Conservation (phyloP, 305 asterid species). For the Fraxinus ornus region DNA sequence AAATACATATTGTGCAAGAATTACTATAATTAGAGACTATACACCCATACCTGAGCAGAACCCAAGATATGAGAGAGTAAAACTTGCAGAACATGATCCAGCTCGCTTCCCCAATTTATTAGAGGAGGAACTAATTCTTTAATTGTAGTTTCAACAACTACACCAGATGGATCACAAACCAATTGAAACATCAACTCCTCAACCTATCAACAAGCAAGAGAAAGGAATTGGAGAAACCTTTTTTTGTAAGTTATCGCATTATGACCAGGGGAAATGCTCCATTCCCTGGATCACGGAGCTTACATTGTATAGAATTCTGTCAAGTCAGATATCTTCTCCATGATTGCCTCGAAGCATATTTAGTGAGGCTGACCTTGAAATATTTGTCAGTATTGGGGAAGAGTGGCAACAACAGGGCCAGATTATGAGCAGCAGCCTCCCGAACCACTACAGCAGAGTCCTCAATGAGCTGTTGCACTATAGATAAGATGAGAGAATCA, state of each 20-base stretch:
- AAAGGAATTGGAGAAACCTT: constrained; percentile 40
- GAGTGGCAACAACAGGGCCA: constrained; percentile 96
- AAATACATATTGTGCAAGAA: constrained; percentile 28
- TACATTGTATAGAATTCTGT: constrained; percentile 85
- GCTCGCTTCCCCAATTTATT: constrained; percentile 87
- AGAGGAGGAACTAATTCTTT: constrained; percentile 90
- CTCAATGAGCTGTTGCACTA: constrained; percentile 96
- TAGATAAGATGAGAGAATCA: constrained; percentile 96
- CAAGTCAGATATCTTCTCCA: constrained; percentile 98
- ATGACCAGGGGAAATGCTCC: constrained; percentile 79
- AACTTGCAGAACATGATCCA: constrained; percentile 78
- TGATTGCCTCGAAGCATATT: constrained; percentile 99
- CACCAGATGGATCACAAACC: constrained; percentile 94
- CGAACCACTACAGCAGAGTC: constrained; percentile 98
- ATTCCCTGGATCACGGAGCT: constrained; percentile 96
- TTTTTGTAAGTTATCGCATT: constrained; percentile 49
- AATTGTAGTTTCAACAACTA: constrained; percentile 86
- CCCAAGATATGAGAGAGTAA: constrained; percentile 76
- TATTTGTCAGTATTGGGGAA: constrained; percentile 97
- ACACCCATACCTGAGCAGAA: constrained; percentile 68
- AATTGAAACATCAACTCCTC: constrained; percentile 99
- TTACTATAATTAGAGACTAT: neutral
- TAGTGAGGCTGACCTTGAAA: constrained; percentile 99
- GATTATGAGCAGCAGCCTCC: constrained; percentile 97
- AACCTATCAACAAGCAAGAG: constrained; percentile 63